Percentiles rank a stretch among this genome's conserved stretches.
Conservation (phyloP, 176 grass and related monocot species). For the Carex scoparia region DNA sequence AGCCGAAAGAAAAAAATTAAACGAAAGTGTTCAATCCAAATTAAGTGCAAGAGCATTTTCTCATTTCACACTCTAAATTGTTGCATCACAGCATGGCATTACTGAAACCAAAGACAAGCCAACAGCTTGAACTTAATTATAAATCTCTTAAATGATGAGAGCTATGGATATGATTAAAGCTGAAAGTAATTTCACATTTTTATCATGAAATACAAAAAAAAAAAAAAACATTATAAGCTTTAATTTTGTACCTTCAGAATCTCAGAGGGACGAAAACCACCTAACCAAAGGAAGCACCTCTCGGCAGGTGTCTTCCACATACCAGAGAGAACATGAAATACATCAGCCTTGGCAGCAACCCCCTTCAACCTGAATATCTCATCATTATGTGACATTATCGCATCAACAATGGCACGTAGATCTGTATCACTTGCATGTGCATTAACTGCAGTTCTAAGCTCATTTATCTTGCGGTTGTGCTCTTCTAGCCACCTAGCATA, state of each 20-base stretch:
- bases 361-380: constrained; percentile 90
- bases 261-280: constrained; percentile 89
- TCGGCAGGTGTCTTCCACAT: constrained; percentile 99
- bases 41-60: not conserved
- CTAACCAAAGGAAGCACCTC: constrained; percentile 96
- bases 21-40: not conserved
- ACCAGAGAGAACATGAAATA: constrained; percentile 94
- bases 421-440: constrained; percentile 89
- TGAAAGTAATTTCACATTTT: not conserved
- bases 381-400: constrained; percentile 73
- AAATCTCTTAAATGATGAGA: not conserved
- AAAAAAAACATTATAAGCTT: constrained; percentile 8
- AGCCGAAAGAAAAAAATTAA: not conserved
- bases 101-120: not conserved
- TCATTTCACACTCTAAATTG: not conserved
- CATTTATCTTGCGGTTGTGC: constrained; percentile 79
- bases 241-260: constrained; percentile 68
- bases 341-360: constrained; percentile 78
- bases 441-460: constrained; percentile 78
- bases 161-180: not conserved
- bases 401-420: constrained; percentile 59
- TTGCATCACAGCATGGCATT: not conserved
- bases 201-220: not conserved
- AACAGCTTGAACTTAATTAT: not conserved
- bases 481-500: constrained; percentile 94